Conservation (phyloP, 495 filamentous ascomycete species). For the Xylaria sp. region DNA sequence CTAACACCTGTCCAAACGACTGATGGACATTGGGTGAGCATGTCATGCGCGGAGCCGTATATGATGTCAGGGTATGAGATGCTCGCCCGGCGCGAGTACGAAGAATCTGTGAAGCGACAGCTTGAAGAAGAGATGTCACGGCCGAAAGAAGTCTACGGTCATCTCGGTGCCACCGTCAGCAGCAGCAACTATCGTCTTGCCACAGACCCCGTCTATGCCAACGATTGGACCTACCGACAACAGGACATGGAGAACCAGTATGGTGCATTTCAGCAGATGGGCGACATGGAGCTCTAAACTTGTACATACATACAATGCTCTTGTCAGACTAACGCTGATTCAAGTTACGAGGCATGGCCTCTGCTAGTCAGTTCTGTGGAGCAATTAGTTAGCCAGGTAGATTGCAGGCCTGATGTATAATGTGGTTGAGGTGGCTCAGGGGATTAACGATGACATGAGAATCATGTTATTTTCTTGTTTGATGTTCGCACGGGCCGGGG, state of each 20-base stretch:
- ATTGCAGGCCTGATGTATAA: too few species aligned
- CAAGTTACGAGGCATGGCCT: not conserved
- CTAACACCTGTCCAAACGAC: constrained; percentile 57
- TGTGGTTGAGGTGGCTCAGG: not conserved
- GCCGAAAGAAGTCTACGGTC: constrained; percentile 49
- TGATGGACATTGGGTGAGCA: constrained; percentile 56
- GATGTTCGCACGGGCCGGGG: not conserved
- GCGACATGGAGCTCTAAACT: constrained; percentile 40
- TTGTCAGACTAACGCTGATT: constrained; percentile 27
- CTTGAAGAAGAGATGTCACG: constrained; percentile 43
- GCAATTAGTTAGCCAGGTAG: constrained; percentile 9
- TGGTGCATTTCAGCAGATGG: constrained; percentile 55
- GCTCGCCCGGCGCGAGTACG: constrained; percentile 58
- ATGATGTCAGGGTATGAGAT: constrained; percentile 72
- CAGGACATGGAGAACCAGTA: constrained; percentile 66
- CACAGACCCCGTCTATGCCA: constrained; percentile 68
- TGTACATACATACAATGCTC: constrained; percentile 32
- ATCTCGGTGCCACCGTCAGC: constrained; percentile 45
- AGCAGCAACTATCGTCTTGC: constrained; percentile 60
- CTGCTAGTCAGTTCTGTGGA: constrained; percentile 8
- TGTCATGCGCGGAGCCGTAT: constrained; percentile 67
- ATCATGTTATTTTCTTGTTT: not conserved
- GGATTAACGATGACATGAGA: not conserved
- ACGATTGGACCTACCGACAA: constrained; percentile 57
- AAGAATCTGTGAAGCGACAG: constrained; percentile 46